Evolutionary conservation across 192 early-diverging fungal species (phyloP), one percentile per base, ranked within the genome.

Genomic region (Backusella liffmaniae): DNA sequence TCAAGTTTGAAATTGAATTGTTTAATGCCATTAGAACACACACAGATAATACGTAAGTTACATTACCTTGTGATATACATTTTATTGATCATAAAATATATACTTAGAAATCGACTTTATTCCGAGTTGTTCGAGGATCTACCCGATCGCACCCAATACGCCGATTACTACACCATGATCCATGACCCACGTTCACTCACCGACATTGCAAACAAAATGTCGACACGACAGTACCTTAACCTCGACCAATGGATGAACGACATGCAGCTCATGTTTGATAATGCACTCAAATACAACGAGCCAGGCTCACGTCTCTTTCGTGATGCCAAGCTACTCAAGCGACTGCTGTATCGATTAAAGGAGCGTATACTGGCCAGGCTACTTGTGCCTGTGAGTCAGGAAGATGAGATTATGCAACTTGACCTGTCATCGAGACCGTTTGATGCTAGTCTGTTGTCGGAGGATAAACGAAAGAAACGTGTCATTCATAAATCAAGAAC

Each of bases 151-250:
- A 83, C 85, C 18, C 88, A 92, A 44, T 99, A 96, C 75, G 95
- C 96, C 0, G 96, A 99, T 72, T 99, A 97, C 80, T 97, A 96
- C 80, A 84, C 89, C 26, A 83, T 94, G 16, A 99, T 97, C 75
- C 78, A 86, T n/a, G 84, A 92, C 1, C 97, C 97, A 1, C 94
- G 95, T 71, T 91, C 93, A 3, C 51, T 96, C 12, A 83, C 88
- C 46, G 78, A 84, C 39, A 91, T 95, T 34, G 82, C 91, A 74
- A 86, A 83, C 26, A 88, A 90, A 70, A 91, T 96, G 37, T 81
- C 87, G 9, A 74, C 67, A 23, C 75, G 82, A 53, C 87, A 86
- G 53, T 97, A 97, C 77, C 77, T 79, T 65, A 87, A 86, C n/a
- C 77, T 96, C 51, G 84, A 90, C 8, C 86, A 88, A 23, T 95